Conservation (phyloP, 1,284 basidiomycete species). For the Cutaneotrichosporon sp. region DNA sequence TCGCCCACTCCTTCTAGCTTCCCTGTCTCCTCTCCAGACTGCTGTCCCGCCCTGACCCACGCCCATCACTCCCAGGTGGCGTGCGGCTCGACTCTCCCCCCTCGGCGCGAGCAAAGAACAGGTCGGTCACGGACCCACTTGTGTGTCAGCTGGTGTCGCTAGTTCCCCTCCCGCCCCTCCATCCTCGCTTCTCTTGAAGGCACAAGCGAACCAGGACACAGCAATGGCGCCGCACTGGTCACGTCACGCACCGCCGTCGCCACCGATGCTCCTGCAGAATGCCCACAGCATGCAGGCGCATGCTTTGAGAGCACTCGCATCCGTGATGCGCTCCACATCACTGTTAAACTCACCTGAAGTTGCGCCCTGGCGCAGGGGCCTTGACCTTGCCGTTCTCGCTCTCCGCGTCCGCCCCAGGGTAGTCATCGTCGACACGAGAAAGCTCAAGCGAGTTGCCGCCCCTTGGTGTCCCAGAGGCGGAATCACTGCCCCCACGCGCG, state of each 20-base stretch:
- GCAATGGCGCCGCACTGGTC: neutral
- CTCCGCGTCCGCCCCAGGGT: constrained; percentile 36
- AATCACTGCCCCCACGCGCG: constrained; percentile 33
- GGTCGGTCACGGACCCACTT: constrained; percentile 44
- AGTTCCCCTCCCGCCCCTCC: neutral
- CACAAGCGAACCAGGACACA: neutral
- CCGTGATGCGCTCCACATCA: neutral
- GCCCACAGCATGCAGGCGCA: neutral
- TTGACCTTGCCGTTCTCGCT: constrained; percentile 54
- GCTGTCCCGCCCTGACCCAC: constrained; percentile 2
- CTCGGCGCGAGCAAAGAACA: constrained; percentile 43
- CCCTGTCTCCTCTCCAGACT: constrained; percentile 2
- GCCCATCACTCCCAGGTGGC: constrained; percentile 1
- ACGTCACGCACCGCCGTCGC: neutral
- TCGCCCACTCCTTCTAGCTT: neutral
- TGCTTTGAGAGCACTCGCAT: neutral
- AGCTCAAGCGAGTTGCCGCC: constrained; percentile 35
- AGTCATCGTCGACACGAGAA: constrained; percentile 32
- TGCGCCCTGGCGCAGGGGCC: constrained; percentile 24
- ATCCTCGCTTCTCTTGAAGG: neutral
- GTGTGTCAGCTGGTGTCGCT: constrained; percentile 1
- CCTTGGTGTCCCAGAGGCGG: constrained; percentile 33
- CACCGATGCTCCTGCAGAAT: neutral
- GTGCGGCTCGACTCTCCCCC: constrained; percentile 6
- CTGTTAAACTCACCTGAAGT: constrained; percentile 46